phyloP scores from a whole-genome alignment of 2,329 filamentous ascomycete species.

The Didymellaceae sp. region DNA sequence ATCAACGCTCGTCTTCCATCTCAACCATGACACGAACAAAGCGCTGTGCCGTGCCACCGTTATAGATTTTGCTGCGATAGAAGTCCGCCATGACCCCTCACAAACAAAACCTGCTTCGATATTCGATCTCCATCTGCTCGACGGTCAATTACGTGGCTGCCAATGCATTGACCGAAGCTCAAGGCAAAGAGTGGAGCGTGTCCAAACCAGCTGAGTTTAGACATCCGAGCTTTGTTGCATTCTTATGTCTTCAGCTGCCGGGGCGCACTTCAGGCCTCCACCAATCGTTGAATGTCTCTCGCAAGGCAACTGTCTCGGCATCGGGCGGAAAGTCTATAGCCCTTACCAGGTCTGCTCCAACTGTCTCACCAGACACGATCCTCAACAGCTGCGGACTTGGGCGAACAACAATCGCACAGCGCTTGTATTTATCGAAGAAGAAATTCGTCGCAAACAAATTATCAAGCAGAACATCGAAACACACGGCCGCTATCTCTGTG shows the following conservation, averaged over 20 bases:
- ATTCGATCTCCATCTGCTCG: neutral
- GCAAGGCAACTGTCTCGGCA: conserved; percentile 31
- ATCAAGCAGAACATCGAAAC: conserved; percentile 34
- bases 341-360: conserved; percentile 29
- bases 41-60: conserved; percentile 12
- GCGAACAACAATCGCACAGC: conserved; percentile 23
- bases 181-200: conserved; percentile 22
- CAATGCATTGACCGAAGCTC: conserved; percentile 27
- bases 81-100: conserved; percentile 2
- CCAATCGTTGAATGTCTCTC: conserved; percentile 33
- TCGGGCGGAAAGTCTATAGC: conserved; percentile 34
- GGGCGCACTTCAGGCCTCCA: conserved; percentile 30
- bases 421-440: conserved; percentile 25
- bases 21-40: neutral
- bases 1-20: neutral
- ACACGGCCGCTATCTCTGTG: conserved; percentile 30
- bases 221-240: conserved; percentile 23
- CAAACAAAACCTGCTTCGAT: neutral
- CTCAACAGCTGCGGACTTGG: conserved; percentile 31
- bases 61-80: neutral
- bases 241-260: conserved; percentile 26
- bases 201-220: conserved; percentile 20
- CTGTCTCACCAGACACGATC: conserved; percentile 36
- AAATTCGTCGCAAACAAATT: conserved; percentile 27
- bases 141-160: conserved; percentile 5